Percentiles rank a stretch among this genome's conserved stretches.
phyloP scores from a whole-genome alignment of 2,329 filamentous ascomycete species.

The Bipolaris gigantea region DNA sequence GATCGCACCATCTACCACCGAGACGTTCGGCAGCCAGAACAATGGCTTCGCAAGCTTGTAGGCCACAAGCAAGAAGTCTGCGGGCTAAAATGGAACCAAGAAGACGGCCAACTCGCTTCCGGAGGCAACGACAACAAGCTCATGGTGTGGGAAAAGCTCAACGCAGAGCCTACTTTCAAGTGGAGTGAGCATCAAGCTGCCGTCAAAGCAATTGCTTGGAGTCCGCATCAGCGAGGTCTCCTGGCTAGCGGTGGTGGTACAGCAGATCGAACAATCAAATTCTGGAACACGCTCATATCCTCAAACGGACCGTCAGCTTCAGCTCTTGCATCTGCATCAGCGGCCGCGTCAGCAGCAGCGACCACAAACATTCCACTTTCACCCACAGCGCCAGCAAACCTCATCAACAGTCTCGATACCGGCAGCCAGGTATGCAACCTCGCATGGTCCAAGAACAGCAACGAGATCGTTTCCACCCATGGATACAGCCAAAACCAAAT shows the following conservation, averaged over 20 bases:
- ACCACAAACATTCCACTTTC: conserved; percentile 36
- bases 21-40: conserved; percentile 89
- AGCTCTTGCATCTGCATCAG: conserved; percentile 45
- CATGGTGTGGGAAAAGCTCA: conserved; percentile 97
- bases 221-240: conserved; percentile 89
- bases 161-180: conserved; percentile 88
- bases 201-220: conserved; percentile 98
- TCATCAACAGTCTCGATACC: conserved; percentile 83
- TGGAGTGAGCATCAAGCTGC: conserved; percentile 94
- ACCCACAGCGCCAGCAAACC: conserved; percentile 46
- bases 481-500: conserved; percentile 99
- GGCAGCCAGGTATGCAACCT: conserved; percentile 99
- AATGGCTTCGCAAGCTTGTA: conserved; percentile 82
- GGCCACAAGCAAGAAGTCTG: conserved; percentile 99
- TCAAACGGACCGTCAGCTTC: conserved; percentile 50
- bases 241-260: conserved; percentile 96
- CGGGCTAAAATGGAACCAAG: conserved; percentile 93
- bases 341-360: conserved; percentile 38
- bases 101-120: conserved; percentile 91
- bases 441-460: conserved; percentile 95
- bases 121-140: conserved; percentile 99
- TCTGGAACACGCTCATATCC: conserved; percentile 93
- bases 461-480: conserved; percentile 95
- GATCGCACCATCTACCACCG: conserved; percentile 94
- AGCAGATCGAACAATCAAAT: conserved; percentile 93